Conservation (phyloP, 257 asterid genomes). For the Rauvolfia tetraphylla region DNA sequence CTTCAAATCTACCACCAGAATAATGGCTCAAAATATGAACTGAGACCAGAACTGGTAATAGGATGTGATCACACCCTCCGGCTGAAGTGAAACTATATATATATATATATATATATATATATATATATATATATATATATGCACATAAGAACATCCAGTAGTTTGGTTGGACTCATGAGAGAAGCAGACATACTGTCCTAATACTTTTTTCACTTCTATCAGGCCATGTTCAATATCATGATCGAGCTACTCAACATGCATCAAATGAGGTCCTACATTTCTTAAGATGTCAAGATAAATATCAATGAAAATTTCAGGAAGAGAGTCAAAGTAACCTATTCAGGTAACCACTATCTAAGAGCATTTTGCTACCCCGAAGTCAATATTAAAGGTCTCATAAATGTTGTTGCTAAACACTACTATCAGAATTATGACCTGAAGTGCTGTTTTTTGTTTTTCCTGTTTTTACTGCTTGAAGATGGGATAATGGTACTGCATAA, state of each 20-base stretch:
- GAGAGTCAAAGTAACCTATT: not conserved
- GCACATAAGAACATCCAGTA: not conserved
- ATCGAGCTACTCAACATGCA: not conserved
- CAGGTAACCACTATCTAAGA: not conserved
- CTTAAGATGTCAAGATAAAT: not conserved
- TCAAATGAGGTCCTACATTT: not conserved
- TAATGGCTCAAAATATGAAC: not conserved
- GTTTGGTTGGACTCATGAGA: not conserved
- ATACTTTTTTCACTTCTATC: not conserved
- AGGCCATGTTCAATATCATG: not conserved
- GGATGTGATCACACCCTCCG: not conserved
- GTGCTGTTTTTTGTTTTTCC: not conserved
- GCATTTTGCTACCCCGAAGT: not conserved
- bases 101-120: too few relatives aligned
- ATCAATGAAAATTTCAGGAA: not conserved
- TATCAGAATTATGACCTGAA: not conserved
- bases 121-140: too few relatives aligned
- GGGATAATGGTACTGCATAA: not conserved
- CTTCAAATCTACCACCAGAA: not conserved
- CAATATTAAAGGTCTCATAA: not conserved
- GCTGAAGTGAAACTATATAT: not conserved
- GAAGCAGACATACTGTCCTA: not conserved
- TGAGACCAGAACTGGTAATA: not conserved
- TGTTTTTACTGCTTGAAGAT: not conserved
- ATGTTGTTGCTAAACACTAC: not conserved